Conservation (phyloP, 352 stramenopile species). For the Aphanomyces cochlioides region DNA sequence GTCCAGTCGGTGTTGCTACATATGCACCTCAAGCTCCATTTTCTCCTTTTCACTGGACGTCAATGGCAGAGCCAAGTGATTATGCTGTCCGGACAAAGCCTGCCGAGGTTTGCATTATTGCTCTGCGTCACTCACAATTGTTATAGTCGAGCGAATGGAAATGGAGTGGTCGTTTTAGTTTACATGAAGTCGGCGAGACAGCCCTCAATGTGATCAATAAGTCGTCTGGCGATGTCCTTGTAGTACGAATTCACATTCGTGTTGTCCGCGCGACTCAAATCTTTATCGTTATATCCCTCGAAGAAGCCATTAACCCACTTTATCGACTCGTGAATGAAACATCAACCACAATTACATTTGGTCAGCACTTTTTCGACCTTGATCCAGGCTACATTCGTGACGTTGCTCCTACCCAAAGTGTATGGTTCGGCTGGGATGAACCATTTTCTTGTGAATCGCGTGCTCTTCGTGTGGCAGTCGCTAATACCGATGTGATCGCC, state of each 20-base stretch:
- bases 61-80: constrained; percentile 53
- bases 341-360: constrained; percentile 69
- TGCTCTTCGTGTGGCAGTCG: constrained; percentile 57
- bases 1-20: constrained; percentile 11
- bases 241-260: constrained; percentile 74
- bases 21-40: constrained; percentile 39
- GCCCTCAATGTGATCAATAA: constrained; percentile 83
- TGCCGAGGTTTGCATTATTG: constrained; percentile 4
- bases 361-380: constrained; percentile 54
- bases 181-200: constrained; percentile 80
- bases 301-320: constrained; percentile 62
- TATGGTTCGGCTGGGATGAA: constrained; percentile 85
- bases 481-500: constrained; percentile 44
- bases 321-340: constrained; percentile 82
- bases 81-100: constrained; percentile 58
- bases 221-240: constrained; percentile 69
- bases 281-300: constrained; percentile 66
- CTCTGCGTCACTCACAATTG: neutral
- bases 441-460: constrained; percentile 70
- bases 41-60: constrained; percentile 67
- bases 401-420: constrained; percentile 59
- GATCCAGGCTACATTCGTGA: constrained; percentile 34
- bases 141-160: constrained; percentile 46
- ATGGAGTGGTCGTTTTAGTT: constrained; percentile 78
- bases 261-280: constrained; percentile 67